Evolutionary conservation across 768 basidiomycete species (phyloP), one percentile per base, ranked within the genome.

Genomic region (Clathrus columnatus): DNA sequence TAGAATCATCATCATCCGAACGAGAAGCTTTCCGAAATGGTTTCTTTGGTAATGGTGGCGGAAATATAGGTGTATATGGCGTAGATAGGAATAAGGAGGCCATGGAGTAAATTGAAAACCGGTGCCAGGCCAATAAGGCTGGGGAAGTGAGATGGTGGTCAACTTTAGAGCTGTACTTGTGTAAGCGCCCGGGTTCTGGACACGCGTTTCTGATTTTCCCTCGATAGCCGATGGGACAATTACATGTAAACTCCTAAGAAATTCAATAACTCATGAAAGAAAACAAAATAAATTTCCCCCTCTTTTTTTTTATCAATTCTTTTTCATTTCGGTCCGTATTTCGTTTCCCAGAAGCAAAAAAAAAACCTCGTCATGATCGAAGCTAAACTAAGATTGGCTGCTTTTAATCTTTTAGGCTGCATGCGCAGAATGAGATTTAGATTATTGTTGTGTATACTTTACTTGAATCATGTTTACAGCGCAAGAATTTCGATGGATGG

Each of bases 21-120:
- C n/a, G n/a, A n/a, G 36, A 36, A 11, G 14, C 11, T 36, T 36
- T 36, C 36, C 36, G 36, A n/a, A n/a, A 11, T 36, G 36, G 36
- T 36, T 36, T 36, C n/a, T 36, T 46, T 1, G 17, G 54, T 14
- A 55, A 26, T 23, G 45, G 23, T 30, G 54, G 46, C 20, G 54
- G 54, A 23, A 55, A 55, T 27, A 55, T 36, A 20, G 54, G 54
- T 29, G 54, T 55, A 48, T 55, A 55, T 48, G 54, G 54, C 14
- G 54, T 48, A 7, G 45, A 18, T 48, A 28, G 43, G 27, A 53
- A 4, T 23, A n/a, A 11, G 14, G 36, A 36, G 36, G 36, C 36
- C 36, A 36, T 36, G 4, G n/a, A n/a, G 36, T 8, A 14, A n/a
- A 36, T 36, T 14, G 11, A n/a, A 36, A n/a, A 11, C 36, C 11